Conservation (phyloP, 176 grass and related monocot species). For the Oryza rufipogon region DNA sequence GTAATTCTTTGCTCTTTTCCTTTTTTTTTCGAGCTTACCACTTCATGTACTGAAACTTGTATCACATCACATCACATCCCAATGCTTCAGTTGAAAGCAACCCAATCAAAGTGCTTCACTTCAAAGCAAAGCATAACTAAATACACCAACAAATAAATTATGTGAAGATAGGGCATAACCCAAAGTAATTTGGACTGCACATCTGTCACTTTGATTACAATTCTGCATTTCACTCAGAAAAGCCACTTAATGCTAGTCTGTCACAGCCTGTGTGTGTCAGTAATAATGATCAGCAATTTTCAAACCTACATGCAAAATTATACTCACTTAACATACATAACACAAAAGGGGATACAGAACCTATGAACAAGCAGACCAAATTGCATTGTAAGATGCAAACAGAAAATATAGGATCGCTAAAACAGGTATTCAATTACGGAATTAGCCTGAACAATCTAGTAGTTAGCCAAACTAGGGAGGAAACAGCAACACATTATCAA, state of each 20-base stretch:
- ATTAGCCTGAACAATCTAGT: background rate
- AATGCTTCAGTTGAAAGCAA: slow-evolving; percentile 24
- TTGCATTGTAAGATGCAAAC: background rate
- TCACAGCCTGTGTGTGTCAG: background rate
- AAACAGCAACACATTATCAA: background rate
- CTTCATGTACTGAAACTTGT: background rate
- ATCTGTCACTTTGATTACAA: background rate
- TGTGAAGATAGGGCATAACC: background rate
- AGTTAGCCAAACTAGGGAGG: background rate
- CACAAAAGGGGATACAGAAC: background rate
- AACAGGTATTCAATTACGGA: background rate
- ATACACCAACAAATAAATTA: slow-evolving; percentile 1
- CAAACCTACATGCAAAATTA: background rate
- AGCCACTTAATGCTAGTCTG: background rate
- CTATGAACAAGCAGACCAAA: background rate
- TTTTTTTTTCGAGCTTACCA: background rate
- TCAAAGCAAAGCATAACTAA: slow-evolving; percentile 20
- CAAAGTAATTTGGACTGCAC: background rate
- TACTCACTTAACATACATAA: background rate
- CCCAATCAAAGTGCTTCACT: background rate
- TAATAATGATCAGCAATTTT: background rate
- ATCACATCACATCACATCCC: slow-evolving; percentile 2
- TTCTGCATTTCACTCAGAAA: background rate
- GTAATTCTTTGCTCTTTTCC: background rate
- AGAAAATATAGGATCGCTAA: background rate